phyloP scores from a whole-genome alignment of 768 basidiomycete genomes.

The Boletus insuetus region DNA sequence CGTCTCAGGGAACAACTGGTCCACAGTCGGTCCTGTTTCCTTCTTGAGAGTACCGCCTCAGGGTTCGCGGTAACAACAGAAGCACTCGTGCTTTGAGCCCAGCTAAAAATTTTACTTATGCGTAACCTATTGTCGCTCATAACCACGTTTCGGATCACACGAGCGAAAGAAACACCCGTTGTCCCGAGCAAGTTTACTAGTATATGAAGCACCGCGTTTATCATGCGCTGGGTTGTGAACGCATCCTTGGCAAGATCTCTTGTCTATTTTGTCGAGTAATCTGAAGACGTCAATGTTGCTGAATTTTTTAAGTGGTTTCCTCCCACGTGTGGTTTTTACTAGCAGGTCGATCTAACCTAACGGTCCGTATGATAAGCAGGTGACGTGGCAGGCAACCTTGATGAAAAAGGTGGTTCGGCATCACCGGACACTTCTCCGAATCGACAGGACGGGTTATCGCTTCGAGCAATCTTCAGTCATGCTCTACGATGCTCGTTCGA shows the following conservation, averaged over 20 bases:
- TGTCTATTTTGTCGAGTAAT: background rate
- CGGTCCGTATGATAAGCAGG: background rate
- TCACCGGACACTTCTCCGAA: background rate
- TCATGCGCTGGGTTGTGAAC: background rate
- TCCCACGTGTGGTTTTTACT: background rate
- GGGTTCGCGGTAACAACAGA: too few relatives aligned
- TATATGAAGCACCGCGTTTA: background rate
- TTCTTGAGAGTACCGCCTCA: too few relatives aligned
- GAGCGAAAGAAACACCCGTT: background rate
- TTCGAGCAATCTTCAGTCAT: background rate
- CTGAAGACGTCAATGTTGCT: too few relatives aligned
- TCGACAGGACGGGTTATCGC: background rate
- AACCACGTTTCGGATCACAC: background rate
- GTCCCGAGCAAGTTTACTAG: background rate
- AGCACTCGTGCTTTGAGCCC: too few relatives aligned
- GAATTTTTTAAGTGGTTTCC: too few relatives aligned
- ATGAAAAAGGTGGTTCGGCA: background rate
- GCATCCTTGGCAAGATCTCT: too few relatives aligned
- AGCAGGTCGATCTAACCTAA: too few relatives aligned
- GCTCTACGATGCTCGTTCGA: background rate
- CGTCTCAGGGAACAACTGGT: too few relatives aligned
- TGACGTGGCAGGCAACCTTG: conserved; percentile 15
- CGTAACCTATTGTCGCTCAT: too few relatives aligned
- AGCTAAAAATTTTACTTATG: too few relatives aligned
- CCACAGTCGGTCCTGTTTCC: too few relatives aligned